These are phyloP conservation scores for Zymoseptoria ardabiliae DNA, from an alignment of 2,329 filamentous ascomycete species.

Conservation along the genomic window DNA sequence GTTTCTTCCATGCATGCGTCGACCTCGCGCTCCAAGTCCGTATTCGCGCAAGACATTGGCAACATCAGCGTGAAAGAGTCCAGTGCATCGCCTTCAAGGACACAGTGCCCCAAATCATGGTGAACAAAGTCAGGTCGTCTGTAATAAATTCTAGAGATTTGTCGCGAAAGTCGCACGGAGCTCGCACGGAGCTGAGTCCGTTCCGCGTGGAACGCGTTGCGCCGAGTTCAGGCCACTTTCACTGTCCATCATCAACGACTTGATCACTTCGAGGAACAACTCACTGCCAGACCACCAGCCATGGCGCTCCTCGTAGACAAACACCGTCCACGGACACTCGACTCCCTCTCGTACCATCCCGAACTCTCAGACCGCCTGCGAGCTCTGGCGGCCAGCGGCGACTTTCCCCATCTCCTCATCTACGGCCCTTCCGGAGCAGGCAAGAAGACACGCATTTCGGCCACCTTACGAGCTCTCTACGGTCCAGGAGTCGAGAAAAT, in stretches of 20 bases:
- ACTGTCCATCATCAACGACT: neutral
- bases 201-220: neutral
- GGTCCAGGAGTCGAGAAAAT: conserved; percentile 98
- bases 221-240: neutral
- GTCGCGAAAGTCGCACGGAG: neutral
- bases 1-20: too few species aligned
- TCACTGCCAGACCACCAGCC: conserved; percentile 2
- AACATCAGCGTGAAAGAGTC: too few species aligned
- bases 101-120: neutral
- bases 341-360: conserved; percentile 75
- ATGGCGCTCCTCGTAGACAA: conserved; percentile 63
- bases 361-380: conserved; percentile 81
- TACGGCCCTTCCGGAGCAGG: conserved; percentile 95
- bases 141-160: neutral
- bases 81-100: too few species aligned
- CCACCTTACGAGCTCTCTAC: conserved; percentile 90
- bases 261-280: neutral
- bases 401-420: conserved; percentile 95
- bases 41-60: too few species aligned
- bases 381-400: conserved; percentile 86
- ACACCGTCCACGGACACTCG: conserved; percentile 63
- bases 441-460: conserved; percentile 95
- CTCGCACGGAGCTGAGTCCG: neutral
- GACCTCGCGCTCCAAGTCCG: too few species aligned
- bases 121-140: neutral